Conservation (phyloP, 208 protist species). For the Trypanosoma lewisi region DNA sequence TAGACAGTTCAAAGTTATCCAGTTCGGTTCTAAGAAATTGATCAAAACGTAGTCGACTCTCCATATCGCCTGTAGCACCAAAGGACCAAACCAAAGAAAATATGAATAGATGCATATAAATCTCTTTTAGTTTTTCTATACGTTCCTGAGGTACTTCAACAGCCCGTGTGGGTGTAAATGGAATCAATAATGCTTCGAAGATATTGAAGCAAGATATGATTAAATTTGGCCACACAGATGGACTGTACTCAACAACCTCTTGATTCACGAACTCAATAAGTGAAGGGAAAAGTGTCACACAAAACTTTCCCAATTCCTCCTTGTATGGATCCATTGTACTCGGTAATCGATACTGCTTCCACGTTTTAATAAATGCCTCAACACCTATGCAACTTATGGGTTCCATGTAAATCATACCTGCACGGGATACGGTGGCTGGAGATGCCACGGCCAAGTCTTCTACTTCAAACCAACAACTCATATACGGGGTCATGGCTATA, state of each 20-base stretch:
- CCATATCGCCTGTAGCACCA: constrained; percentile 92
- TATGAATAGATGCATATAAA: constrained; percentile 92
- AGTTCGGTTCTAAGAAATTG: constrained; percentile 89
- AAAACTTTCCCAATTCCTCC: constrained; percentile 83
- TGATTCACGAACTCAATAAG: constrained; percentile 93
- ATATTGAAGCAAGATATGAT: constrained; percentile 93
- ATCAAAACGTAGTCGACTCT: constrained; percentile 93
- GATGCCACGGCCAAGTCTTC: constrained; percentile 96
- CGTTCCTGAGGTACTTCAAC: constrained; percentile 82
- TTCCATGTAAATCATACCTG: constrained; percentile 99
- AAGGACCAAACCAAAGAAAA: constrained; percentile 97
- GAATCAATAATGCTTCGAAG: constrained; percentile 86
- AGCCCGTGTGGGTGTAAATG: constrained; percentile 79
- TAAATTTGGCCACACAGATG: constrained; percentile 95
- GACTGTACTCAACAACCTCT: constrained; percentile 91
- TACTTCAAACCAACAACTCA: constrained; percentile 98
- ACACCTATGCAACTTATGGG: constrained; percentile 88
- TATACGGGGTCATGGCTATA: constrained; percentile 93
- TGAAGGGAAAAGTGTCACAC: constrained; percentile 81
- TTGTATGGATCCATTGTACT: constrained; percentile 81
- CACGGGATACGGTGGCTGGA: constrained; percentile 96
- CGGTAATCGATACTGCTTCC: constrained; percentile 83
- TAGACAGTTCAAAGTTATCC: constrained; percentile 49
- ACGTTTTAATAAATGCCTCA: constrained; percentile 76
- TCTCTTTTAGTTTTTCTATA: constrained; percentile 71